phyloP scores from a whole-genome alignment of 805 yeast genomes.

The Yarrowia sp. region DNA sequence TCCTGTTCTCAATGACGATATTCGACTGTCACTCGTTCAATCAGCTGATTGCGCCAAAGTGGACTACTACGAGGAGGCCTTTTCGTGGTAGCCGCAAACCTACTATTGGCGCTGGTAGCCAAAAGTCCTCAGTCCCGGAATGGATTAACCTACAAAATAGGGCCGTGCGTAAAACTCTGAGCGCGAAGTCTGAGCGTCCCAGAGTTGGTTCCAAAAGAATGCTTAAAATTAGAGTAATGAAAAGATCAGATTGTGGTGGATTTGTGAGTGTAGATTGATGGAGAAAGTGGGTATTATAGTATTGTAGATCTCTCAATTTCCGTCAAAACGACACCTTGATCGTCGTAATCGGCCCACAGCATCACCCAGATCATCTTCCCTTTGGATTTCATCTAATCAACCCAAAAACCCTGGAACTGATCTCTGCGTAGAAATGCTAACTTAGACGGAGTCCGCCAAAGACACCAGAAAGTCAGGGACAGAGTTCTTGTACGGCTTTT shows the following conservation, averaged over 20 bases:
- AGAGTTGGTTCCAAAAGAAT: neutral
- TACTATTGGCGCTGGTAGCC: constrained; percentile 7
- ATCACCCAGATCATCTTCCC: neutral
- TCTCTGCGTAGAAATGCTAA: neutral
- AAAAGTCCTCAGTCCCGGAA: neutral
- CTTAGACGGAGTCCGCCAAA: neutral
- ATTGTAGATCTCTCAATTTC: neutral
- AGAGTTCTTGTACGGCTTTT: neutral
- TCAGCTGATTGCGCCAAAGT: constrained; percentile 42
- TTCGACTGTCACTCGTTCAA: constrained; percentile 55
- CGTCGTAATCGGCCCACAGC: neutral
- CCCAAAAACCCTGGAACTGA: neutral
- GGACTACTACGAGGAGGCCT: constrained; percentile 51
- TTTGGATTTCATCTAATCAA: neutral
- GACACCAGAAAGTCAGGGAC: neutral
- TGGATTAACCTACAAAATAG: constrained; percentile 27
- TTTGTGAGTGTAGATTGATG: neutral
- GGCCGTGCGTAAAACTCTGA: constrained; percentile 9
- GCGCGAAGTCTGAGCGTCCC: too few species aligned
- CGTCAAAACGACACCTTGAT: neutral
- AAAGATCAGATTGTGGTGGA: neutral
- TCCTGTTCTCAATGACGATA: constrained; percentile 60
- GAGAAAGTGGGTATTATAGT: too few species aligned
- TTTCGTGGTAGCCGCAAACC: constrained; percentile 47
- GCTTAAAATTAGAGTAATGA: constrained; percentile 6